Evolutionary conservation across 78 protist species (phyloP), one percentile per base, ranked within the genome.

Genomic region (Polysphondylium violaceum): DNA sequence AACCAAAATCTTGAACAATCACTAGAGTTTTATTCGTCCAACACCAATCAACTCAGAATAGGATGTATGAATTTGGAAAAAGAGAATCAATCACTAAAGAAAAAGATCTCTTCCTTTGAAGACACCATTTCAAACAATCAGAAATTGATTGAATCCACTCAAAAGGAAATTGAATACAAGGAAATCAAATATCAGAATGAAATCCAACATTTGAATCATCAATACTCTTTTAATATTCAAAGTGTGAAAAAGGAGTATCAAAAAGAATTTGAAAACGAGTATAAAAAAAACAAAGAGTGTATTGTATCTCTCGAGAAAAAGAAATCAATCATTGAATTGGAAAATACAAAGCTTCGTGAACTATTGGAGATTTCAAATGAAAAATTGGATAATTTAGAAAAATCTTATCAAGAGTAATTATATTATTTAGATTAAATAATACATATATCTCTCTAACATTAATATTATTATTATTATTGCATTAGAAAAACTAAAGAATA

Each of bases 251-350:
- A 61, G 3, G 79, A 69, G 12, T 83, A 44, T 33, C 53, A 69
- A 31, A 44, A 55, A 31, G 79, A 83, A 36, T 56, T 69, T 25
- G 74, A 83, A 16, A 35, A n/a, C 0, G 91, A 83, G 23, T 72
- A 72, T 21, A 14, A 40, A 6, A 72, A 36, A 72, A 44, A 72
- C 40, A 72, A 50, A 72, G 78, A 72, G 9, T 14, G 44, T 2
- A 8, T 72, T 6, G 25, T 17, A 33, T 7, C 25, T 7, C 29
- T 21, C 11, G 91, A 83, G 40, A 7, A 38, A 14, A 74, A 83
- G 23, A 68, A 60, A 51, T 40, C 21, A 12, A 12, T 23, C 0
- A 40, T 67, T 12, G 71, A 67, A 44, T 17, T 55, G 12, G 91
- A 83, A 47, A 83, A 83, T 58, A 29, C 8, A 25, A 40, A 41